phyloP scores from a whole-genome alignment of 169 alveolate species.

The Cyclospora cayetanensis region DNA sequence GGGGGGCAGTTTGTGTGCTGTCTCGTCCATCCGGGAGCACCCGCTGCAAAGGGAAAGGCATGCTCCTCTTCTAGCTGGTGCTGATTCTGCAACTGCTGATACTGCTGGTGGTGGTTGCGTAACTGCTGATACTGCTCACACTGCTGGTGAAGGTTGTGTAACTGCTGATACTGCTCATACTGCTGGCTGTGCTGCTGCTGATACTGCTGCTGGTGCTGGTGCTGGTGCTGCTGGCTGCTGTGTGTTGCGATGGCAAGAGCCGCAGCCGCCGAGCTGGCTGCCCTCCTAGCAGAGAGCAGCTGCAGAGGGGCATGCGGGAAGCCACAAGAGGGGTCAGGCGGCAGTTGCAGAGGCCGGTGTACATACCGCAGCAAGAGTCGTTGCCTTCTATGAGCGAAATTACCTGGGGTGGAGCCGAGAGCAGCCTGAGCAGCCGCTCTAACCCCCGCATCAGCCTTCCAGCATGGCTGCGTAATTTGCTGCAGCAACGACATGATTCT shows the following conservation, averaged over 20 bases:
- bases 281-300: not conserved
- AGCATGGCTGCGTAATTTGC: no score
- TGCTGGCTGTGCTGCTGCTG: not conserved
- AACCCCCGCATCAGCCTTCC: no score
- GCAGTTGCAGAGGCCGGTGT: no score
- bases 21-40: constrained; percentile 3
- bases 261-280: constrained; percentile 22
- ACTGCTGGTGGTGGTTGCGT: not conserved
- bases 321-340: not conserved
- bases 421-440: no score
- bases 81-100: not conserved
- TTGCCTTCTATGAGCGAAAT: no score
- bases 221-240: not conserved
- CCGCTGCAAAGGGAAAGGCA: not conserved
- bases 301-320: constrained; percentile 6
- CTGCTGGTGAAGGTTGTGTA: not conserved
- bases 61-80: not conserved
- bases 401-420: no score
- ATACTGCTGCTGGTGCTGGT: not conserved
- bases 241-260: not conserved
- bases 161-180: not conserved
- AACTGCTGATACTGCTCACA: not conserved
- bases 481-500: no score
- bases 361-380: no score
- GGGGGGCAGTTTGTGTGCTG: not conserved